Percentiles rank a stretch among this genome's conserved stretches.
These are phyloP conservation scores for Chalciporus sp. DNA, from an alignment of 1,284 basidiomycete species.

Conservation along the genomic window DNA sequence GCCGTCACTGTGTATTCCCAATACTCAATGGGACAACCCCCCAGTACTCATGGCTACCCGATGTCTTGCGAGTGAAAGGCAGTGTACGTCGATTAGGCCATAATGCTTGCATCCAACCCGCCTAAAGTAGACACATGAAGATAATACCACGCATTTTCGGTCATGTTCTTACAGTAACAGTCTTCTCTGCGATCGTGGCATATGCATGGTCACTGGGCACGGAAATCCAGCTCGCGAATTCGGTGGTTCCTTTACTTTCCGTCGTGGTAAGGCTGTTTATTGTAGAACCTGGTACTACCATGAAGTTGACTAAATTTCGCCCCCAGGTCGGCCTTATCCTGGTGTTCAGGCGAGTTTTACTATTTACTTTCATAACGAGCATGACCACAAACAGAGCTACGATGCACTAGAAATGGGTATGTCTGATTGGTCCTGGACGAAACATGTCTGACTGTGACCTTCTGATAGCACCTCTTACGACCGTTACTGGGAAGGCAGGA, in stretches of 20 bases:
- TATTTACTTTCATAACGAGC: slow-evolving; percentile 6
- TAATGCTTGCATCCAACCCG: not conserved
- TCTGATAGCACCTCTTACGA: slow-evolving; percentile 73
- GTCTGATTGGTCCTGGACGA: slow-evolving; percentile 10
- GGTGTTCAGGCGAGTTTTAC: slow-evolving; percentile 64
- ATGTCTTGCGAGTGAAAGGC: slow-evolving; percentile 80
- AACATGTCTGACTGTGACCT: slow-evolving; percentile 6
- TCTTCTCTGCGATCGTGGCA: slow-evolving; percentile 67
- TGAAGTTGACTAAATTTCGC: slow-evolving; percentile 3
- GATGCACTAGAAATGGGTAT: slow-evolving; percentile 30
- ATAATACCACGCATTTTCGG: slow-evolving; percentile 69
- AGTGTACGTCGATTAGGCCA: slow-evolving; percentile 48
- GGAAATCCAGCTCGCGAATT: slow-evolving; percentile 63
- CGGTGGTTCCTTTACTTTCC: slow-evolving; percentile 81
- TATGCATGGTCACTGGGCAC: slow-evolving; percentile 59
- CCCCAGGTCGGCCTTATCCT: slow-evolving; percentile 71
- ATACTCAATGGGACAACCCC: slow-evolving; percentile 1
- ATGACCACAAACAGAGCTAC: not conserved
- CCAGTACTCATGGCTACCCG: slow-evolving; percentile 88
- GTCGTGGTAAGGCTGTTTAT: slow-evolving; percentile 71
- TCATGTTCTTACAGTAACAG: slow-evolving; percentile 80
- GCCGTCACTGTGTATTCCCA: not conserved
- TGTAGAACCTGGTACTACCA: not conserved
- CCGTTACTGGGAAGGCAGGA: slow-evolving; percentile 84
- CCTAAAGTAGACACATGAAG: slow-evolving; percentile 38